Percentiles rank a stretch among this genome's conserved stretches.
phyloP scores from a whole-genome alignment of 1,284 basidiomycete species.

The Termitomyces sp. region DNA sequence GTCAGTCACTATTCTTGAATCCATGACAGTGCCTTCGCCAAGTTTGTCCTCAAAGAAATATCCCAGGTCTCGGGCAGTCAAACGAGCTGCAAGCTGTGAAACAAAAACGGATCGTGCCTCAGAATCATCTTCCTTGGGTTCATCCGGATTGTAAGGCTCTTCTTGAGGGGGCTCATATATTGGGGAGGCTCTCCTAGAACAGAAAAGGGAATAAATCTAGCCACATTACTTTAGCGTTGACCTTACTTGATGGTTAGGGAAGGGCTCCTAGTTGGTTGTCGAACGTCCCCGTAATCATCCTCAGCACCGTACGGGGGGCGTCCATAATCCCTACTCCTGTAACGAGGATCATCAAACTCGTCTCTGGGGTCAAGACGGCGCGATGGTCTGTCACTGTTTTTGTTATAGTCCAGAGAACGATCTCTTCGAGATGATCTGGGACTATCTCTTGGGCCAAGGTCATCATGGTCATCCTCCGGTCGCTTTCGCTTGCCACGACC shows the following conservation, averaged over 20 bases:
- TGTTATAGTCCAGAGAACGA: constrained; percentile 51
- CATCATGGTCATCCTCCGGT: constrained; percentile 43
- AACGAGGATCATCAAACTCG: constrained; percentile 51
- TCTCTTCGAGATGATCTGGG: constrained; percentile 48
- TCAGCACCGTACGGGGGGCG: constrained; percentile 27
- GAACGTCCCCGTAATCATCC: constrained; percentile 23
- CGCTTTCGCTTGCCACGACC: constrained; percentile 54
- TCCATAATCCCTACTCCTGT: constrained; percentile 32
- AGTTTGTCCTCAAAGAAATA: constrained; percentile 99
- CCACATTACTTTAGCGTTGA: constrained; percentile 3
- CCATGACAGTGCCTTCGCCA: constrained; percentile 87
- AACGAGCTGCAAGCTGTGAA: constrained; percentile 92
- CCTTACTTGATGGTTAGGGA: constrained; percentile 36
- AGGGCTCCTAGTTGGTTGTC: constrained; percentile 31
- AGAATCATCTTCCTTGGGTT: constrained; percentile 82
- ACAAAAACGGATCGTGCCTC: constrained; percentile 98
- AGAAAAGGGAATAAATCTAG: constrained; percentile 5
- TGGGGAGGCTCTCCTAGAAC: constrained; percentile 61
- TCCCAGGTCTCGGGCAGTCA: constrained; percentile 93
- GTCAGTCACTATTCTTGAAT: constrained; percentile 94
- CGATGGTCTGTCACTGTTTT: constrained; percentile 41
- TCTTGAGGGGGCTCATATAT: constrained; percentile 60
- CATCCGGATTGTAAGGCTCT: constrained; percentile 67
- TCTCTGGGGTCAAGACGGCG: constrained; percentile 49
- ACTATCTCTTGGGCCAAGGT: constrained; percentile 44